These are phyloP conservation scores for Saprolegnia diclina DNA, from an alignment of 352 stramenopile species.

Conservation along the genomic window DNA sequence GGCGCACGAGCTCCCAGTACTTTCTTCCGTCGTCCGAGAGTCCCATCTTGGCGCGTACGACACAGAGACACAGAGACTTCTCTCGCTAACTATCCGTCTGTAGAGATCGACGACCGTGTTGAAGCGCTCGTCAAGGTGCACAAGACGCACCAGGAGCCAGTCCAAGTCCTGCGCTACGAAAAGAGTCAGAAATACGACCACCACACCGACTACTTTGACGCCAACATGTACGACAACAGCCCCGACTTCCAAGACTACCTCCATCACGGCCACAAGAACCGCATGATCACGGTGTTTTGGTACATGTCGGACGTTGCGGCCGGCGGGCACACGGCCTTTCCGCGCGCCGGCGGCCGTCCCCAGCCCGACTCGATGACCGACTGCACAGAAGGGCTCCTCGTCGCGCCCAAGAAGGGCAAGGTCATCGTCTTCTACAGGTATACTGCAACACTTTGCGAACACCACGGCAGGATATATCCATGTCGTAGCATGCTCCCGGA, in stretches of 20 bases:
- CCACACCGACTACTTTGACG: slow-evolving; percentile 60
- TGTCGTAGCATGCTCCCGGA: slow-evolving; percentile 37
- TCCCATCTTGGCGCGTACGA: slow-evolving; percentile 29
- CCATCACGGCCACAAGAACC: slow-evolving; percentile 70
- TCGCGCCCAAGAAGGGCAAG: slow-evolving; percentile 64
- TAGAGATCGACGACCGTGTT: slow-evolving; percentile 52
- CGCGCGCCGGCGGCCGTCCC: slow-evolving; percentile 43
- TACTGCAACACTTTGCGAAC: not conserved
- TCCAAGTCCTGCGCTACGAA: slow-evolving; percentile 70
- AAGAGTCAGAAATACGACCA: slow-evolving; percentile 70
- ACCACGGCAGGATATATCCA: slow-evolving; percentile 41
- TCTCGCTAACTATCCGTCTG: too few species aligned
- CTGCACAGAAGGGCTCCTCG: slow-evolving; percentile 55
- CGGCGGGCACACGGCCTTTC: slow-evolving; percentile 66
- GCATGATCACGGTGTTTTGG: slow-evolving; percentile 83
- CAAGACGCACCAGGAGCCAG: slow-evolving; percentile 49
- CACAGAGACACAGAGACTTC: too few species aligned
- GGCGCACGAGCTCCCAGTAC: slow-evolving; percentile 72
- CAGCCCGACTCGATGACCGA: slow-evolving; percentile 46
- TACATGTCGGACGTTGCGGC: slow-evolving; percentile 80
- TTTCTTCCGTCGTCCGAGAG: slow-evolving; percentile 52
- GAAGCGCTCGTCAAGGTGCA: slow-evolving; percentile 57
- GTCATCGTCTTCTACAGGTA: slow-evolving; percentile 69
- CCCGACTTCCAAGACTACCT: slow-evolving; percentile 41
- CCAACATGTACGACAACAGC: slow-evolving; percentile 39